Conservation (phyloP, 176 grass and related monocot genomes). For the Oryza australiensis region DNA sequence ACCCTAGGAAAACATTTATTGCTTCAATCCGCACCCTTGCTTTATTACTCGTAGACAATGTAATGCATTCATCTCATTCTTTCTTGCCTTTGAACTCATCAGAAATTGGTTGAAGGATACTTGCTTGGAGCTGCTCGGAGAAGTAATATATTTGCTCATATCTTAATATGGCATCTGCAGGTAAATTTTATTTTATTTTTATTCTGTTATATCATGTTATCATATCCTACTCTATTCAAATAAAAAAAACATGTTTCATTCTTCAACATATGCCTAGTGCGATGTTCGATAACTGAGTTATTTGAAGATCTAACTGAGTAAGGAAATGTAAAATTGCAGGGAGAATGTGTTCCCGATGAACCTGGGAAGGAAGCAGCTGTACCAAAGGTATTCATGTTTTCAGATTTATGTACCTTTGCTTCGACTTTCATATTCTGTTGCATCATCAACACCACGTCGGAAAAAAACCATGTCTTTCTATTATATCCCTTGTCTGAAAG, state of each 20-base stretch:
- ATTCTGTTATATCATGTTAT: conserved; percentile 5
- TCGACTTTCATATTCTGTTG: conserved; percentile 25
- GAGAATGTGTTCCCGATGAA: conserved; percentile 70
- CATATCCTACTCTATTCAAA: not conserved
- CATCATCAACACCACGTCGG: not conserved
- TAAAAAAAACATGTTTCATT: conserved; percentile 23
- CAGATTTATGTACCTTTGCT: conserved; percentile 23
- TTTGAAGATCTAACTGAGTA: not conserved
- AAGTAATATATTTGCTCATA: conserved; percentile 99
- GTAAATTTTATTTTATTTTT: conserved; percentile 46
- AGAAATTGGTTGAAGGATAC: conserved; percentile 99
- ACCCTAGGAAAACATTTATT: not conserved
- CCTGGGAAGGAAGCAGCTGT: conserved; percentile 60
- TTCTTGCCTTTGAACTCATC: conserved; percentile 41
- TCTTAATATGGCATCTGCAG: conserved; percentile 99
- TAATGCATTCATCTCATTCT: conserved; percentile 8
- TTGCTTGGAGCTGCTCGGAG: conserved; percentile 91
- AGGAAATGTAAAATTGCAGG: conserved; percentile 53
- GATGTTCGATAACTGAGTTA: conserved; percentile 36
- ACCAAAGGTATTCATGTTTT: conserved; percentile 59
- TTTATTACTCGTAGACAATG: conserved; percentile 25
- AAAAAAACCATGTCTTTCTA: conserved; percentile 21
- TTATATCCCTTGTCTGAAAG: conserved; percentile 32
- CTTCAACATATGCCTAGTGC: conserved; percentile 19
- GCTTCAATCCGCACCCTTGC: conserved; percentile 28